Base-by-base conservation (phyloP, 2,329 filamentous ascomycete genomes). In the Geosmithia flava region DNA sequence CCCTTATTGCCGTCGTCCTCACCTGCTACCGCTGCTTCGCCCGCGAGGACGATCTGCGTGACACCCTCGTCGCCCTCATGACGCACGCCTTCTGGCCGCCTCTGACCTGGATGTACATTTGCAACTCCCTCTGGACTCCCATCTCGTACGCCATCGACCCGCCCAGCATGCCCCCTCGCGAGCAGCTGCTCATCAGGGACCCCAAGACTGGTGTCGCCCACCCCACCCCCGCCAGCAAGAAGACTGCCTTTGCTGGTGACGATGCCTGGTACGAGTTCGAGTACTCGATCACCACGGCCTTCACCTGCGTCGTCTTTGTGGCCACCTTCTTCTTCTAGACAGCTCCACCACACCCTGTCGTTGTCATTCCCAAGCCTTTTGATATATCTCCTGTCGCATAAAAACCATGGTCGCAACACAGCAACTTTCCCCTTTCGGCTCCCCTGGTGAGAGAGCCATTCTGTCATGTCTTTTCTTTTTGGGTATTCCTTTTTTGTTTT, bases 61-160 rank as follows among this genome's bases (percentile, higher is more conserved):
- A 67, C 10, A 61, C 70, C n/a, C 62, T 79, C 16, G 56, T 74
- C 45, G 71, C 69, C 53, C 63, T 83, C 3, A 57, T 82, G 41
- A 80, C 76, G 0, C 76, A 81, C 57, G 76, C 75, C 13, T 76
- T 75, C 62, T 82, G 78, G 78, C 77, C 77, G 6, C 78, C 78
- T 0, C 55, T 80, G 42, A 73, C 75, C 0, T 80, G 77, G 62
- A 55, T 79, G 42, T 74, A 75, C 56, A 68, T 75, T 45, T 71
- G 70, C 64, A 71, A 65, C 46, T 74, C 74, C 1, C 62, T 77
- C 23, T 80, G 75, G 74, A 76, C 70, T 0, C 80, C 80, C 0
- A 68, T 83, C 44, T 66, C 68, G 1, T 83, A 83, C 56, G 75
- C 77, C 20, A 73, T 82, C 48, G 74, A 74, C 53, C 80, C 80